Base-by-base conservation (phyloP, 768 basidiomycete genomes). In the Russula lepida region DNA sequence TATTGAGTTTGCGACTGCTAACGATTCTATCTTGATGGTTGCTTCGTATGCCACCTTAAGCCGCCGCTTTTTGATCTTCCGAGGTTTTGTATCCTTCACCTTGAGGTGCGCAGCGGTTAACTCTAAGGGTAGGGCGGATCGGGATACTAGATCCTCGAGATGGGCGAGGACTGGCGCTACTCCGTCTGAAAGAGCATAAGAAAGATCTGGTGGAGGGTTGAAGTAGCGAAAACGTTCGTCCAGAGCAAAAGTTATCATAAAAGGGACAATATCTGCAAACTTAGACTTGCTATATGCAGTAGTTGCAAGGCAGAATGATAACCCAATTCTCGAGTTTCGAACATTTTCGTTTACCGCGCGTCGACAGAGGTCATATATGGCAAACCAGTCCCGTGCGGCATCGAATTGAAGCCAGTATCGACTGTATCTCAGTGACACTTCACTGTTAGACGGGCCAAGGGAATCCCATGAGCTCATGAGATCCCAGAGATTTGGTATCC, bases 321-420 rank as follows among this genome's bases (percentile, higher is more conserved):
- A 19, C 27, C 21, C 8, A 19, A 39, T 56, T 32, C 30, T 56
- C 41, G 9, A 33, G 17, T 25, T 56, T 35, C 43, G 35, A 28
- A 19, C 21, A 39, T 33, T 27, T n/a, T 8, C 13, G 5, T 13
- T 8, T 30, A 28, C 13, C 3, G 30, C 47, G 13, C 6, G 25
- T 13, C 41, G 49, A 41, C 54, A 61, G 49, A 61, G 49, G 15
- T 56, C 9, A n/a, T 61, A 61, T 5, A 61, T 52, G 15, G 6
- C n/a, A 6, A 61, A 13, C 60, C 60, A 61, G 51, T 61, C 60
- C 19, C 23, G 41, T 21, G 17, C 15, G n/a, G 8, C 60, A 37
- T 61, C 32, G 6, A 51, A 56, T 13, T 61, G 25, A 8, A 61
- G 60, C 60, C 60, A 61, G 25, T 56, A 44, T 23, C 25, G 54